Conservation (phyloP, 345 rosid genomes). For the Viola odorata region DNA sequence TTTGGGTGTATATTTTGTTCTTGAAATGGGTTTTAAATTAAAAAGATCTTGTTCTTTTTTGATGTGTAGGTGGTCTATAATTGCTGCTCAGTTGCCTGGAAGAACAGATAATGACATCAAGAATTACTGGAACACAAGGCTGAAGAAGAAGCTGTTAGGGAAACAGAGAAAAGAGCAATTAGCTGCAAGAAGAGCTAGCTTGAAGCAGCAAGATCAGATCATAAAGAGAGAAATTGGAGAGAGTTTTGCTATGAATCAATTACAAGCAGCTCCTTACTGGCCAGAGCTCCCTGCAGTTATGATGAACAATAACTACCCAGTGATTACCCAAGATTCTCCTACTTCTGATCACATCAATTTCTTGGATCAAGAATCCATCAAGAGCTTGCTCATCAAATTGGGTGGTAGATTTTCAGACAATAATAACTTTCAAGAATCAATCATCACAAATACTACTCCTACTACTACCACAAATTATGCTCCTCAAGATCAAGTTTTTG, state of each 20-base stretch:
- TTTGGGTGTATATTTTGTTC: too few species aligned
- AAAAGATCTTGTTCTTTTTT: background rate
- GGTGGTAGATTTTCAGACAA: slow-evolving; percentile 39
- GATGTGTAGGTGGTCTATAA: slow-evolving; percentile 62
- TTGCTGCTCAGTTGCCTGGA: slow-evolving; percentile 79
- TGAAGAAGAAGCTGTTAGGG: slow-evolving; percentile 67
- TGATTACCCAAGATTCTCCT: slow-evolving; percentile 3
- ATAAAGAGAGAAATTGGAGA: slow-evolving; percentile 36
- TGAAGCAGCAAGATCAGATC: slow-evolving; percentile 37
- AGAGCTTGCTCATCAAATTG: slow-evolving; percentile 28
- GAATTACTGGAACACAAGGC: slow-evolving; percentile 80
- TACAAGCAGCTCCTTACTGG: slow-evolving; percentile 23
- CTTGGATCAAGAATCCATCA: slow-evolving; percentile 41
- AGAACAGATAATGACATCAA: slow-evolving; percentile 78
- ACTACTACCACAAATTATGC: slow-evolving; percentile 1
- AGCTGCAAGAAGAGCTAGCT: slow-evolving; percentile 27
- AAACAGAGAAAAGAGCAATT: slow-evolving; percentile 49
- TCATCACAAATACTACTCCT: background rate
- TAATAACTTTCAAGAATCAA: slow-evolving; percentile 14
- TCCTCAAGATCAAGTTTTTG: slow-evolving; percentile 15
- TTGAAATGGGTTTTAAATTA: too few species aligned
- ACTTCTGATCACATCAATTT: slow-evolving; percentile 7
- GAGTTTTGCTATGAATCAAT: slow-evolving; percentile 13
- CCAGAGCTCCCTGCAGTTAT: slow-evolving; percentile 23
- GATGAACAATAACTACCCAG: background rate